Conservation (phyloP, 1,284 basidiomycete species). For the Kwoniella shivajii region DNA sequence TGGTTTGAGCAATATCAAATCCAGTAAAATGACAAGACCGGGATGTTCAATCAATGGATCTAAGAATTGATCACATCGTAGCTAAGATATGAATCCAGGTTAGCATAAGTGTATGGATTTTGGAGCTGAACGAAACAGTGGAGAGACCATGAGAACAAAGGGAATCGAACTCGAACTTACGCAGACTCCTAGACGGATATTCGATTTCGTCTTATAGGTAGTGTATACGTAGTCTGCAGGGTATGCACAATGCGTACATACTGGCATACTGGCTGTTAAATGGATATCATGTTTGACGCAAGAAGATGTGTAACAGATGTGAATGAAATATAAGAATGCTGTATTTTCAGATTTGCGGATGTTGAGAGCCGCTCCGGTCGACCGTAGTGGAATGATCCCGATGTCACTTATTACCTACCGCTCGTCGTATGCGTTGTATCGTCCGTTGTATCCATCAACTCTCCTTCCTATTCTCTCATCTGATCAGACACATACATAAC, state of each 20-base stretch:
- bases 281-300: background rate
- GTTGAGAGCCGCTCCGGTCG: background rate
- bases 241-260: conserved; percentile 76
- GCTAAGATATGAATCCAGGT: conserved; percentile 49
- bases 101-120: conserved; percentile 1
- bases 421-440: too few relatives aligned
- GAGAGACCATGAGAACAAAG: background rate
- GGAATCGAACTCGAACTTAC: conserved; percentile 43
- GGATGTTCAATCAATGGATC: conserved; percentile 92
- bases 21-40: conserved; percentile 71
- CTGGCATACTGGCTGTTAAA: conserved; percentile 62
- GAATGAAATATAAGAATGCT: background rate
- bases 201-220: conserved; percentile 77
- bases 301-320: background rate
- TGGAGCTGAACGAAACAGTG: background rate
- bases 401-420: too few relatives aligned
- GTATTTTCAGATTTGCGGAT: background rate
- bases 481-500: too few relatives aligned
- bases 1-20: conserved; percentile 82
- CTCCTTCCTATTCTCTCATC: too few relatives aligned
- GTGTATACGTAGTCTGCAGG: conserved; percentile 75
- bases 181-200: conserved; percentile 80
- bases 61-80: conserved; percentile 69
- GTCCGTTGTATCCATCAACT: too few relatives aligned
- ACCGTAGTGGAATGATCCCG: too few relatives aligned